These are phyloP conservation scores for Chlamydomonas sp. DNA, from an alignment of 139 green algal genomes.

Conservation along the genomic window DNA sequence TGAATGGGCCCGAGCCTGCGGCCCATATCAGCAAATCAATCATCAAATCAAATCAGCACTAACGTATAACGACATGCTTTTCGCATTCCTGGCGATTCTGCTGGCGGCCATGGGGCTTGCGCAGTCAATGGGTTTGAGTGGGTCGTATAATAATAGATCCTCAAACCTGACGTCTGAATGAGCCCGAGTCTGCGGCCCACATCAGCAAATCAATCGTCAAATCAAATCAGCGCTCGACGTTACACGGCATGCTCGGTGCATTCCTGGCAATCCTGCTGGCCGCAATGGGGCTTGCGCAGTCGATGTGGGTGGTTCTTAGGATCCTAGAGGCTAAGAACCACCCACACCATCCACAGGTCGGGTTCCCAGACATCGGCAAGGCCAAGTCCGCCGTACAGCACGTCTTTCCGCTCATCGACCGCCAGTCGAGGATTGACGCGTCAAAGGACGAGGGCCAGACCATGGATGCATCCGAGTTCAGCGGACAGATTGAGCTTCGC, in stretches of 20 bases:
- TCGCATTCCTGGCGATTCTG: constrained; percentile 73
- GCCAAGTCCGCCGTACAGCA: constrained; percentile 39
- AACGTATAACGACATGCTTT: constrained; percentile 60
- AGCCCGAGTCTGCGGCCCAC: no score
- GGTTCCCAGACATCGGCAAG: constrained; percentile 23
- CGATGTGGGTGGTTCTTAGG: constrained; percentile 48
- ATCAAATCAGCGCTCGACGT: constrained; percentile 39
- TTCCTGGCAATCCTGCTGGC: constrained; percentile 71
- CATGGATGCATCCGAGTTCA: no score
- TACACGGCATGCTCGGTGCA: constrained; percentile 62
- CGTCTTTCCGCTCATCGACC: constrained; percentile 76
- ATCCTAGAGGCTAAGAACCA: no score
- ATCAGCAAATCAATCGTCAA: no score
- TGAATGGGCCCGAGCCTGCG: no score
- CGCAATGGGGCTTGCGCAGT: constrained; percentile 38
- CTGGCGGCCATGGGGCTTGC: constrained; percentile 44
- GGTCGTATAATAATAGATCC: no score
- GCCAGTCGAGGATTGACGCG: constrained; percentile 54
- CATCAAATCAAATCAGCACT: constrained; percentile 38
- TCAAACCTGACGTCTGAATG: no score
- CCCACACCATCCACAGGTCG: no score
- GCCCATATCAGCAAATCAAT: no score
- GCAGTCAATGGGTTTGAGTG: constrained; percentile 42
- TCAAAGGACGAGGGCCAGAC: constrained; percentile 7
- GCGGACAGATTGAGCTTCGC: background rate